Percentiles rank a stretch among this genome's conserved stretches.
Conservation (phyloP, 257 asterid species). For the Ophiorrhiza pumila region DNA sequence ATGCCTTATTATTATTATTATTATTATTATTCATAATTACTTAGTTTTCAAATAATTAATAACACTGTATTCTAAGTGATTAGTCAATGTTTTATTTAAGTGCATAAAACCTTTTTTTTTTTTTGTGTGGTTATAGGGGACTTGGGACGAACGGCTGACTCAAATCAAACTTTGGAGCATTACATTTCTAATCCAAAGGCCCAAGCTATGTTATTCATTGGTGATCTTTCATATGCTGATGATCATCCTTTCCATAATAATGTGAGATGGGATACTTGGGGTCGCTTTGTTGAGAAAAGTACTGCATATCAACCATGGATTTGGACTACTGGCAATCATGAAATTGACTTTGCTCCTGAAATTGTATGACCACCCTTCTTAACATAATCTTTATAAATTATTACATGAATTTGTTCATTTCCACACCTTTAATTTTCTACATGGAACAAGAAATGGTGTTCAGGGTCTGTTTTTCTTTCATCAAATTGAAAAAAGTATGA, state of each 20-base stretch:
- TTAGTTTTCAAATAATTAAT: too few relatives aligned
- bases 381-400: too few relatives aligned
- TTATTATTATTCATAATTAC: too few relatives aligned
- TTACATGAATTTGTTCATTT: background rate
- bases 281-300: conserved; percentile 41
- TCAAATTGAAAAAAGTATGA: too few relatives aligned
- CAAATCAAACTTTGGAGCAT: conserved; percentile 42
- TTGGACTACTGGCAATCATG: conserved; percentile 49
- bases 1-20: too few relatives aligned
- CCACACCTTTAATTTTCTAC: too few relatives aligned
- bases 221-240: conserved; percentile 53
- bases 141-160: conserved; percentile 49
- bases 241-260: conserved; percentile 40
- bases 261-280: conserved; percentile 48
- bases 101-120: too few relatives aligned
- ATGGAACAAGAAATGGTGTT: too few relatives aligned
- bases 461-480: too few relatives aligned
- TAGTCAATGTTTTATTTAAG: too few relatives aligned
- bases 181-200: conserved; percentile 40
- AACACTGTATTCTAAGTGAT: too few relatives aligned
- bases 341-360: conserved; percentile 48
- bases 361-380: conserved; percentile 42
- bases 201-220: conserved; percentile 37
- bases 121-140: conserved; percentile 34
- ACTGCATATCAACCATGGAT: conserved; percentile 53